phyloP scores from a whole-genome alignment of 2,329 filamentous ascomycete genomes.

The Paecilomyces fulvus region DNA sequence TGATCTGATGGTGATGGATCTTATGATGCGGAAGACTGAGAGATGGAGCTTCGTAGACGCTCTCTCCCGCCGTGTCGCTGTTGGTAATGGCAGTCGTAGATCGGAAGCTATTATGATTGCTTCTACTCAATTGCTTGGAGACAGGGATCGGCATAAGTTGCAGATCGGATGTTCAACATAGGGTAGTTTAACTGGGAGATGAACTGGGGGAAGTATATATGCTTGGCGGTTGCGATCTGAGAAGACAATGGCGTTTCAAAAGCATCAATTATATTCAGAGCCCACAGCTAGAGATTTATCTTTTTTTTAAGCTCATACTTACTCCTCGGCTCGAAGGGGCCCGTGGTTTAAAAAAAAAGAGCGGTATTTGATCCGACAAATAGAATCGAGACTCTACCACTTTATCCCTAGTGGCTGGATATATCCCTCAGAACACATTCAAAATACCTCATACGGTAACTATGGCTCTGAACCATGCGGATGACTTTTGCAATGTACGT shows the following conservation, averaged over 20 bases:
- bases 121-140: background rate
- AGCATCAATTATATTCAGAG: background rate
- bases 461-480: slow-evolving; percentile 1
- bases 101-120: background rate
- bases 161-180: background rate
- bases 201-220: background rate
- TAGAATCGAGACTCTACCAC: background rate
- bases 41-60: background rate
- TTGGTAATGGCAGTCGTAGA: background rate
- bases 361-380: background rate
- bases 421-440: background rate
- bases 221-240: background rate
- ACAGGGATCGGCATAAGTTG: background rate
- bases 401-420: background rate
- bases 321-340: background rate
- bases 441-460: background rate
- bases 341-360: background rate
- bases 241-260: background rate
- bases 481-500: slow-evolving; percentile 3
- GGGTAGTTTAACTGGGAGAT: background rate
- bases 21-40: background rate
- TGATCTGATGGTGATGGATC: background rate
- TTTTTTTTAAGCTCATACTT: background rate
- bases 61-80: background rate
- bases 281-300: background rate